Conservation (phyloP, 331 rosid species). For the Ulmus americana region DNA sequence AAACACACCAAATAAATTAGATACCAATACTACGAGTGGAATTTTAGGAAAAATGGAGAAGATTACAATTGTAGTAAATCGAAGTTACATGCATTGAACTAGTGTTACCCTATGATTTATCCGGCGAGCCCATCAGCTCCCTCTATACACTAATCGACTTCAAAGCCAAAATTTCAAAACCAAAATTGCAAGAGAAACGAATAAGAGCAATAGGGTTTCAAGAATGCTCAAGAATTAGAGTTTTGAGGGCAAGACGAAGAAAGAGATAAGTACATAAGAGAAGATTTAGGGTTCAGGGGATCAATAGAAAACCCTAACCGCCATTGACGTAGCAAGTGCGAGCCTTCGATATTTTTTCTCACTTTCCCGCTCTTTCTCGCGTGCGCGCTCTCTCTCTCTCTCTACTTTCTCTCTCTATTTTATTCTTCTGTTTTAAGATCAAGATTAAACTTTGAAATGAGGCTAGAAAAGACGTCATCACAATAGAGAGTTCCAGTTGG, state of each 20-base stretch:
- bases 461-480: too few relatives aligned
- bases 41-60: slow-evolving; percentile 29
- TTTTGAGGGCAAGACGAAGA: slow-evolving; percentile 27
- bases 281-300: slow-evolving; percentile 32
- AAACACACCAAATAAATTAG: slow-evolving; percentile 21
- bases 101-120: slow-evolving; percentile 54
- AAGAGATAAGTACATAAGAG: slow-evolving; percentile 16
- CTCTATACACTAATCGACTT: slow-evolving; percentile 24
- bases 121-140: slow-evolving; percentile 70
- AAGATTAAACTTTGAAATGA: too few relatives aligned
- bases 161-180: slow-evolving; percentile 23
- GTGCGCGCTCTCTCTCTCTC: slow-evolving; percentile 21
- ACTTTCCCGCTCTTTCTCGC: slow-evolving; percentile 17
- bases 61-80: slow-evolving; percentile 21
- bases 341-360: slow-evolving; percentile 24
- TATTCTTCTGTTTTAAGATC: slow-evolving; percentile 1
- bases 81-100: slow-evolving; percentile 80
- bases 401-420: background rate
- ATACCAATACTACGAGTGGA: background rate
- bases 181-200: background rate
- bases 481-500: too few relatives aligned
- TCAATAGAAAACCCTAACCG: slow-evolving; percentile 70
- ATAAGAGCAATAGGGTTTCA: slow-evolving; percentile 14
- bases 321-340: slow-evolving; percentile 42
- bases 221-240: slow-evolving; percentile 46